Evolutionary conservation across 2,329 filamentous ascomycete species (phyloP).

Genomic region (Nothophoma quercina): DNA sequence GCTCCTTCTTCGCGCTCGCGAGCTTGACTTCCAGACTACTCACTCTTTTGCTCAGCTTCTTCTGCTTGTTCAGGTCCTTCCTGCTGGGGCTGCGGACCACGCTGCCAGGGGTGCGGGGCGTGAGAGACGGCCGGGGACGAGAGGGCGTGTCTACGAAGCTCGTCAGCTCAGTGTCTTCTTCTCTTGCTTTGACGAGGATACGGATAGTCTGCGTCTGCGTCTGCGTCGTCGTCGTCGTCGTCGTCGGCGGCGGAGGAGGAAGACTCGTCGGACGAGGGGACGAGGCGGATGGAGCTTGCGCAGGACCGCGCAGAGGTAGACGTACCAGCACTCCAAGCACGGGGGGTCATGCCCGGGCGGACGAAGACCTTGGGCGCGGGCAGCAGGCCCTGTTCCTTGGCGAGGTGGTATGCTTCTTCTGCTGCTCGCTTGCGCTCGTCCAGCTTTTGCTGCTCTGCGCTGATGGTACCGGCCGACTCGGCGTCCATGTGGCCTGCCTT

Average conservation of each 20-base stretch:
- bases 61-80: constrained; percentile 64
- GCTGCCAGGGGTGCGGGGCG: constrained; percentile 33
- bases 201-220: too few species aligned
- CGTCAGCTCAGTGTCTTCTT: too few species aligned
- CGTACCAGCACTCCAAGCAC: constrained; percentile 13
- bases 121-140: not conserved
- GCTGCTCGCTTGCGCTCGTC: constrained; percentile 41
- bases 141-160: too few species aligned
- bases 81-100: constrained; percentile 61
- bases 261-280: not conserved
- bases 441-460: constrained; percentile 22
- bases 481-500: constrained; percentile 37
- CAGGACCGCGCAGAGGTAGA: not conserved
- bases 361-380: constrained; percentile 44
- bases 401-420: constrained; percentile 41
- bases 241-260: too few species aligned
- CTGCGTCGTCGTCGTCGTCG: too few species aligned
- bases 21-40: constrained; percentile 68
- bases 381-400: constrained; percentile 45
- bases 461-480: constrained; percentile 23
- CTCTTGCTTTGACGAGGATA: too few species aligned
- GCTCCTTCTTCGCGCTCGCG: constrained; percentile 62
- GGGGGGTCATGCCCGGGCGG: constrained; percentile 28
- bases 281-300: too few species aligned
- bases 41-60: constrained; percentile 66